Percentiles rank a stretch among this genome's conserved stretches.
Evolutionary conservation across 768 basidiomycete species (phyloP).

Genomic region (Calocybe gangraenosa): DNA sequence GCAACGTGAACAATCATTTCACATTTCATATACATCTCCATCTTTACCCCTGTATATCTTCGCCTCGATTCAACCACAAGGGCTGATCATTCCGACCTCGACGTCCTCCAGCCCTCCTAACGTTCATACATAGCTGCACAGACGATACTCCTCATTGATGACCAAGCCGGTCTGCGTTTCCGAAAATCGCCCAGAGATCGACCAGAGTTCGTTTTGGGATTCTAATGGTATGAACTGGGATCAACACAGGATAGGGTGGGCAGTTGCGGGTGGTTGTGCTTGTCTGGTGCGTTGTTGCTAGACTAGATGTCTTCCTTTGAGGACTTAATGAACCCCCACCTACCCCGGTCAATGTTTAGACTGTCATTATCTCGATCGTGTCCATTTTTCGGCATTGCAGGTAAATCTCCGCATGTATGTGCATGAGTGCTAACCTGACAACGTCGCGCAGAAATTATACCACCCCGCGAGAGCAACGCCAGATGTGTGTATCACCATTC

Average conservation of each 20-base stretch:
- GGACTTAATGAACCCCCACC: not conserved
- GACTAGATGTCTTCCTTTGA: not conserved
- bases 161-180: constrained; percentile 34
- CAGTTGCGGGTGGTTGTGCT: constrained; percentile 62
- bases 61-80: not conserved
- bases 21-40: too few species aligned
- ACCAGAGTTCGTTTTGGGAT: constrained; percentile 65
- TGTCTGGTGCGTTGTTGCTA: constrained; percentile 34
- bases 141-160: too few species aligned
- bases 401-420: constrained; percentile 31
- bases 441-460: constrained; percentile 57
- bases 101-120: too few species aligned
- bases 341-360: constrained; percentile 32
- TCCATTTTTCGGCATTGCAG: constrained; percentile 60
- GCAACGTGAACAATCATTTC: too few species aligned
- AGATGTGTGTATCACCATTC: constrained; percentile 51
- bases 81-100: too few species aligned
- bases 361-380: constrained; percentile 53
- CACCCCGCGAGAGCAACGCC: constrained; percentile 69
- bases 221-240: constrained; percentile 52
- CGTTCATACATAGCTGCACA: too few species aligned
- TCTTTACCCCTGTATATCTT: not conserved
- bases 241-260: constrained; percentile 67
- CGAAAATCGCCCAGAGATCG: constrained; percentile 42
- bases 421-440: not conserved